Evolutionary conservation across 2,329 filamentous ascomycete species (phyloP).

Genomic region (Talaromyces sp.): DNA sequence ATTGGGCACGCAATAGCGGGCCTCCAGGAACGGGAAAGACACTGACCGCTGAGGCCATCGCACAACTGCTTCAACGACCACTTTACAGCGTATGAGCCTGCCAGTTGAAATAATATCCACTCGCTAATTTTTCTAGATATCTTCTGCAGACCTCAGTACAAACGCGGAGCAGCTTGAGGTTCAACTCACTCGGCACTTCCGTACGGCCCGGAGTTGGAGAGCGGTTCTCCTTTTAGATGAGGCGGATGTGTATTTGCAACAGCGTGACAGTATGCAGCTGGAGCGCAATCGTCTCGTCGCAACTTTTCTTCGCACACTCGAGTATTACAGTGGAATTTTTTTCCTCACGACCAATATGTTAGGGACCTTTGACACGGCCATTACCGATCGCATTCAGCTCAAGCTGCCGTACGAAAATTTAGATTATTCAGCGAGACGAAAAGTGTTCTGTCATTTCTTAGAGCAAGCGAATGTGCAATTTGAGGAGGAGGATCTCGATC

Average conservation of each 20-base stretch:
- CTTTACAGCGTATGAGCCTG: constrained; percentile 40
- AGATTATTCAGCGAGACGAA: not conserved
- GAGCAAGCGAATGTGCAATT: not conserved
- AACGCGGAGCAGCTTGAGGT: constrained; percentile 6
- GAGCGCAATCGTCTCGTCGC: constrained; percentile 9
- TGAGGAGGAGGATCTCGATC: not conserved
- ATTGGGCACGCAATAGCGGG: constrained; percentile 20
- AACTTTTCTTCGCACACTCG: constrained; percentile 11
- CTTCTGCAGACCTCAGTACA: constrained; percentile 7
- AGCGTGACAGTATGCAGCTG: constrained; percentile 3
- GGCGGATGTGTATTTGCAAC: constrained; percentile 8
- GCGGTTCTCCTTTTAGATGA: constrained; percentile 14
- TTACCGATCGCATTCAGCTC: constrained; percentile 10
- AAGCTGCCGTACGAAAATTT: constrained; percentile 10
- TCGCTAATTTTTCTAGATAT: constrained; percentile 1
- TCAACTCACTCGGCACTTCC: constrained; percentile 6
- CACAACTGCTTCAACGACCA: constrained; percentile 47
- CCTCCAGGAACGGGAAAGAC: constrained; percentile 55
- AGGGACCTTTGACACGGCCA: constrained; percentile 6
- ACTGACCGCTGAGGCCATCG: constrained; percentile 52
- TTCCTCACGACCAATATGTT: constrained; percentile 12
- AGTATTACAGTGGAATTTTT: constrained; percentile 11
- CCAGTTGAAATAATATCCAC: not conserved
- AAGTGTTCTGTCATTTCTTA: constrained; percentile 8
- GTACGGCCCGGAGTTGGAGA: constrained; percentile 8